Evolutionary conservation across 495 filamentous ascomycete genomes (phyloP).

Genomic region (Penicillium canariense): DNA sequence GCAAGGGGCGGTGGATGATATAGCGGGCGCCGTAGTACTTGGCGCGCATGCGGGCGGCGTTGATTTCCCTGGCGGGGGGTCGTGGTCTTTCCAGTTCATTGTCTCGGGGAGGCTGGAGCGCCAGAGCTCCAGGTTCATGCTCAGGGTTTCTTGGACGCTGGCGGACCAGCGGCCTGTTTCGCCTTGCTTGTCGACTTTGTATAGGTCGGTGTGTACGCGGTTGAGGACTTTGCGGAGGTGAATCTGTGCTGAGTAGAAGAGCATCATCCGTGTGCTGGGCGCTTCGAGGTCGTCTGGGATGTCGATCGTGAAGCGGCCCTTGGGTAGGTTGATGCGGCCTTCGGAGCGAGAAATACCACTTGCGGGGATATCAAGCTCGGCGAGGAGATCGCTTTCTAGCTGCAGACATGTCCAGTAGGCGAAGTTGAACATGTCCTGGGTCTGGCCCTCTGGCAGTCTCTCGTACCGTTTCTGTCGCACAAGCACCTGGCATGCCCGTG

Average conservation of each 20-base stretch:
- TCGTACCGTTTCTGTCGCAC: conserved; percentile 57
- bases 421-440: conserved; percentile 60
- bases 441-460: conserved; percentile 21
- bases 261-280: conserved; percentile 53
- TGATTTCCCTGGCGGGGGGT: conserved; percentile 73
- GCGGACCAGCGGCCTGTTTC: conserved; percentile 28
- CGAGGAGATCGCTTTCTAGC: conserved; percentile 92
- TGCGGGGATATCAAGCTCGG: conserved; percentile 81
- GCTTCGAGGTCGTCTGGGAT: conserved; percentile 35
- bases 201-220: conserved; percentile 74
- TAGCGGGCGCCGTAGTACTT: conserved; percentile 93
- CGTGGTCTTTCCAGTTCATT: conserved; percentile 65
- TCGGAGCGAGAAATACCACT: conserved; percentile 73
- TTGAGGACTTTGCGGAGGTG: conserved; percentile 84
- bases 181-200: conserved; percentile 56
- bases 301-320: conserved; percentile 34
- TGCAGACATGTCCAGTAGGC: conserved; percentile 95
- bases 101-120: conserved; percentile 40
- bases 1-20: conserved; percentile 81
- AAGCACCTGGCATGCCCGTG: conserved; percentile 71
- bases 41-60: conserved; percentile 79
- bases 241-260: conserved; percentile 83
- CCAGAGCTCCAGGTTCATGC: conserved; percentile 52
- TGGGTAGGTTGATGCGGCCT: conserved; percentile 63
- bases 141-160: conserved; percentile 38